phyloP scores from a whole-genome alignment of 192 early-diverging fungal genomes.

The Haplosporangium gracile region DNA sequence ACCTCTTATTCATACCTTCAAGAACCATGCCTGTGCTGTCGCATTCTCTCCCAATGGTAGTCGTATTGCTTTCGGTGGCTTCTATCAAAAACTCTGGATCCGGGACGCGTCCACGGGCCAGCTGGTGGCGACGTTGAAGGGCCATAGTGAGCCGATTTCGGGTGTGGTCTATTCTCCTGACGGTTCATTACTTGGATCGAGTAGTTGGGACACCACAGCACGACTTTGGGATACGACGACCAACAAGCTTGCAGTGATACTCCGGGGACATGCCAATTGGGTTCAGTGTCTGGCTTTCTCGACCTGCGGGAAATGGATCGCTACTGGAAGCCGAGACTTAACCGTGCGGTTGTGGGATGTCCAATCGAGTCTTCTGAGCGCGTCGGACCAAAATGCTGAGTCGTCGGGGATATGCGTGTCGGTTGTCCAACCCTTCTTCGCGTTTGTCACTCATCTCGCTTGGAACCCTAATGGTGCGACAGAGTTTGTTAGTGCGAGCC shows the following conservation, averaged over 20 bases:
- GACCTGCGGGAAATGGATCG: background rate
- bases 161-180: background rate
- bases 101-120: background rate
- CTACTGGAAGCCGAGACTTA: background rate
- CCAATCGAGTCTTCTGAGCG: background rate
- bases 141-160: background rate
- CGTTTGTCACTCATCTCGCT: background rate
- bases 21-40: background rate
- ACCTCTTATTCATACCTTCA: background rate
- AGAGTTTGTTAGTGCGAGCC: background rate
- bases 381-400: background rate
- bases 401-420: background rate
- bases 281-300: background rate
- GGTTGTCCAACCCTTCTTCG: background rate
- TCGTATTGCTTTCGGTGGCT: background rate
- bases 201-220: background rate
- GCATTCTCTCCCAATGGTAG: background rate
- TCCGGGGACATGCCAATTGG: background rate
- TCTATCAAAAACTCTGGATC: background rate
- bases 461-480: background rate
- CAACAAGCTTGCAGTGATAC: background rate
- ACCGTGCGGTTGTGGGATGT: background rate
- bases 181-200: background rate
- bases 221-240: conserved; percentile 6
- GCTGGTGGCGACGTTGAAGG: background rate